phyloP scores from a whole-genome alignment of 768 basidiomycete species.

The Phylloporus sp. region DNA sequence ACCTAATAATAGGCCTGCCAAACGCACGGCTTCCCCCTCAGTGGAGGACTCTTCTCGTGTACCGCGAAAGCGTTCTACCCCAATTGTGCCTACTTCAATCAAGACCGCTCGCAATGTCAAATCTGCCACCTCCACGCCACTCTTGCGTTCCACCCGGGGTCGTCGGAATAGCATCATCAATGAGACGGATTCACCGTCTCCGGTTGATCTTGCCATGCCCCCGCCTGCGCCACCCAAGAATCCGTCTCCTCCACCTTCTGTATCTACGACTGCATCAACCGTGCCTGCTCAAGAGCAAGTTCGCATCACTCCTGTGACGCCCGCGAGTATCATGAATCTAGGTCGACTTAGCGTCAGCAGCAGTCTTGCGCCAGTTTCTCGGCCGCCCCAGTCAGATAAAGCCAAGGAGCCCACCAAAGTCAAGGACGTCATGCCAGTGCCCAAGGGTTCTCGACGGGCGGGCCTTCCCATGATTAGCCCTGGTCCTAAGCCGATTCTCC shows the following conservation, averaged over 20 bases:
- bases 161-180: conserved; percentile 41
- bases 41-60: conserved; percentile 47
- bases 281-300: conserved; percentile 15
- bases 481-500: conserved; percentile 67
- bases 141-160: conserved; percentile 44
- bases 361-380: conserved; percentile 34
- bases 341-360: conserved; percentile 55
- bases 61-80: conserved; percentile 53
- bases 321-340: conserved; percentile 90
- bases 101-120: conserved; percentile 31
- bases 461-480: conserved; percentile 43
- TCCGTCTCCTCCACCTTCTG: conserved; percentile 15
- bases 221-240: conserved; percentile 62
- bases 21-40: conserved; percentile 56
- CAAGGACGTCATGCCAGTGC: conserved; percentile 22
- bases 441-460: conserved; percentile 27
- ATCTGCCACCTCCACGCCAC: conserved; percentile 59
- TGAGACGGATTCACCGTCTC: conserved; percentile 69
- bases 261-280: neutral
- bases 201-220: conserved; percentile 86
- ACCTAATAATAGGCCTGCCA: conserved; percentile 29
- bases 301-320: conserved; percentile 75
- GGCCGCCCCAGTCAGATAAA: conserved; percentile 19
- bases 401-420: conserved; percentile 28
- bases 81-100: conserved; percentile 26